phyloP scores from a whole-genome alignment of 2,329 filamentous ascomycete genomes.

The Fusarium lyarnte region DNA sequence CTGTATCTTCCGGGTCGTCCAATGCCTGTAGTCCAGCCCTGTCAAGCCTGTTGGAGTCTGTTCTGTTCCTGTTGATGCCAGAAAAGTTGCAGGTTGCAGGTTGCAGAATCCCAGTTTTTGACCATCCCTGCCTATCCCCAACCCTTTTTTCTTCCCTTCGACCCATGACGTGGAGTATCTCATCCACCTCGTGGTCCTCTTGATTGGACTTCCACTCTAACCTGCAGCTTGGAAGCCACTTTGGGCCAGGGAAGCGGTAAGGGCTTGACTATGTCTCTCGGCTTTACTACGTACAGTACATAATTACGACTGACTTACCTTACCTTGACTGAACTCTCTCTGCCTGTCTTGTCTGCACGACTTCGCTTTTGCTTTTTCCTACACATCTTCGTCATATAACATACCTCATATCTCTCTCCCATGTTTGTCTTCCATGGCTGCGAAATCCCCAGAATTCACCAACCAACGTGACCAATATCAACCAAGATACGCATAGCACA shows the following conservation, averaged over 20 bases:
- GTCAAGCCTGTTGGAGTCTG: not conserved
- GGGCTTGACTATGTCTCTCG: conserved; percentile 25
- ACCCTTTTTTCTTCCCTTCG: conserved; percentile 21
- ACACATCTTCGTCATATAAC: conserved; percentile 25
- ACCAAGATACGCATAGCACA: conserved; percentile 1
- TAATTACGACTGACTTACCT: conserved; percentile 9
- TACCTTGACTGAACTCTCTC: not conserved
- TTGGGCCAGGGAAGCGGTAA: conserved; percentile 41
- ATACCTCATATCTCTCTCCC: not conserved
- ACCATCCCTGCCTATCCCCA: conserved; percentile 24
- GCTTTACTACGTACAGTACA: conserved; percentile 33
- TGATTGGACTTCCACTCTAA: conserved; percentile 36
- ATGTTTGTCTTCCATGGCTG: conserved; percentile 21
- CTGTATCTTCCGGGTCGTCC: not conserved
- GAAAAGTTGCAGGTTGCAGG: conserved; percentile 19
- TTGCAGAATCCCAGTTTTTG: conserved; percentile 11
- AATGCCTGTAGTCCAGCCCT: conserved; percentile 1
- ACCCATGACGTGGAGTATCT: conserved; percentile 42
- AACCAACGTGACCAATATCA: conserved; percentile 21
- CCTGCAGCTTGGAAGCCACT: conserved; percentile 41
- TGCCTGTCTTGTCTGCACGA: not conserved
- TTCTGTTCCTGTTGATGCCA: conserved; percentile 8
- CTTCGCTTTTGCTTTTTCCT: conserved; percentile 17
- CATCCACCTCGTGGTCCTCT: conserved; percentile 31
- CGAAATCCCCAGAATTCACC: not conserved